Evolutionary conservation across 148 eudicot genomes (phyloP).

Genomic region (Fallopia convolvulus): DNA sequence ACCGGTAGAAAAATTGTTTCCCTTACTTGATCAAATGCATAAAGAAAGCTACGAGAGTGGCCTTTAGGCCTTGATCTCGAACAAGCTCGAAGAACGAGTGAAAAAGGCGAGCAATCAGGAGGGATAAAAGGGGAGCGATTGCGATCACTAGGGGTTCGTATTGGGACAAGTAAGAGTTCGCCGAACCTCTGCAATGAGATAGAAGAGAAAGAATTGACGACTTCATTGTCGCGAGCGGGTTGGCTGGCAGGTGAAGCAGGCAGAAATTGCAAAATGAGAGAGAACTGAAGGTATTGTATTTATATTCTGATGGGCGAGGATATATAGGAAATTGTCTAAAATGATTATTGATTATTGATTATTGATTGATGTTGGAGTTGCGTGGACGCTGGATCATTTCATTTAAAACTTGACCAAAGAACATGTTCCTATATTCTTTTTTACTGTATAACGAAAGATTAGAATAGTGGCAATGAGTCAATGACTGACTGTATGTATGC

Average conservation of each 20-base stretch:
- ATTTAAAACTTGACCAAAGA: too few species aligned
- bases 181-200: conserved; percentile 31
- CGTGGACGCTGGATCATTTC: too few species aligned
- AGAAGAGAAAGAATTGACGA: conserved; percentile 16
- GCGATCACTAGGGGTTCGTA: conserved; percentile 59
- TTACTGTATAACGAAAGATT: too few species aligned
- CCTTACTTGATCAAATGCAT: conserved; percentile 62
- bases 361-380: too few species aligned
- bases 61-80: conserved; percentile 53
- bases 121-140: conserved; percentile 46
- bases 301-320: too few species aligned
- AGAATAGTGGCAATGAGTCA: too few species aligned
- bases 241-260: not conserved
- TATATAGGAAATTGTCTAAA: too few species aligned
- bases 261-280: not conserved
- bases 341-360: too few species aligned
- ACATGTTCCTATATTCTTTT: too few species aligned
- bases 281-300: too few species aligned
- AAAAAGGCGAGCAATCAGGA: conserved; percentile 38
- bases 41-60: conserved; percentile 37
- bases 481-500: too few species aligned
- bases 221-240: not conserved
- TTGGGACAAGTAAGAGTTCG: conserved; percentile 43
- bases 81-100: conserved; percentile 32
- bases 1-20: not conserved